These are phyloP conservation scores for Nicotiana knightiana DNA, from an alignment of 257 asterid species.

Conservation along the genomic window DNA sequence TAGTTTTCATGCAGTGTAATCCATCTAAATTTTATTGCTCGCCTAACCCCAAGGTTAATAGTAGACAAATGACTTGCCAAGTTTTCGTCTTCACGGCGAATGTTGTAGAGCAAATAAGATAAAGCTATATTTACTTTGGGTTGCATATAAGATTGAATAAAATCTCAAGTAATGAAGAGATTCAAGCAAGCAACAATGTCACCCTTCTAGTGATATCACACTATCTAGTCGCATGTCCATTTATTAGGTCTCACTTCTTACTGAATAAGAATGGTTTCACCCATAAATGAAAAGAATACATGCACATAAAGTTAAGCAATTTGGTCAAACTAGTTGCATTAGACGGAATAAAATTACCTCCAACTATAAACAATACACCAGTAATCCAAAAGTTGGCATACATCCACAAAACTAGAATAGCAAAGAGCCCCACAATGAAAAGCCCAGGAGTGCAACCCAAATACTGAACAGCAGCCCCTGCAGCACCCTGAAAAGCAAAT, in stretches of 20 bases:
- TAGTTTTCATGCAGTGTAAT: background rate
- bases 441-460: slow-evolving; percentile 97
- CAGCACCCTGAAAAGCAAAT: slow-evolving; percentile 67
- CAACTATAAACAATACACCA: slow-evolving; percentile 85
- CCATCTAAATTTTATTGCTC: background rate
- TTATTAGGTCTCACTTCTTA: slow-evolving; percentile 1
- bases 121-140: background rate
- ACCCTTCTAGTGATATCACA: background rate
- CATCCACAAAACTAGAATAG: slow-evolving; percentile 90
- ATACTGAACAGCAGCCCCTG: slow-evolving; percentile 90
- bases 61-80: background rate
- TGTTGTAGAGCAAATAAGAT: background rate
- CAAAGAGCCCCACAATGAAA: slow-evolving; percentile 89
- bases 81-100: background rate
- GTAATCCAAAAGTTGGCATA: slow-evolving; percentile 99
- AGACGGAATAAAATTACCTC: slow-evolving; percentile 56
- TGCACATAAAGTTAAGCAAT: background rate
- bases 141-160: background rate
- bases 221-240: background rate
- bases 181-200: background rate
- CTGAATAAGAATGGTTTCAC: background rate
- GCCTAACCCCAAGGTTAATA: background rate
- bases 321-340: background rate
- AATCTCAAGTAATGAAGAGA: background rate
- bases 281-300: background rate